Percentiles rank a stretch among this genome's conserved stretches.
phyloP scores from a whole-genome alignment of 441 rosid genomes.

The Lepidium campestre region DNA sequence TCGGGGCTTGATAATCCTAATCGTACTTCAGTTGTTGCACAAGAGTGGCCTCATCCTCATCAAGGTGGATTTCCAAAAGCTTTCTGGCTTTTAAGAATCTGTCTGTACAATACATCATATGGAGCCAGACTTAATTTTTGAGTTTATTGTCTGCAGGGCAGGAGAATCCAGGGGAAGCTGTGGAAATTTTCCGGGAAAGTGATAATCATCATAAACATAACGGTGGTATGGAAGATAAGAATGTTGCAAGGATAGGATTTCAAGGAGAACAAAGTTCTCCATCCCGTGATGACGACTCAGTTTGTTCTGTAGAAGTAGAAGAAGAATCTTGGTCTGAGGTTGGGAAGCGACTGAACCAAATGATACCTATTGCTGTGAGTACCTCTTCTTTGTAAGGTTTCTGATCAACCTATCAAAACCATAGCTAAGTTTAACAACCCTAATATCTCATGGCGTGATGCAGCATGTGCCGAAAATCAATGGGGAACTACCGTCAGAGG shows the following conservation, averaged over 20 bases:
- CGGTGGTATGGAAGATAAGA: slow-evolving; percentile 16
- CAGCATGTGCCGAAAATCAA: slow-evolving; percentile 91
- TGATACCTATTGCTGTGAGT: slow-evolving; percentile 91
- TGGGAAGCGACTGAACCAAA: slow-evolving; percentile 74
- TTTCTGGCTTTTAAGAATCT: not conserved
- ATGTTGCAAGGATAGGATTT: slow-evolving; percentile 16
- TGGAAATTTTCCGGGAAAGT: slow-evolving; percentile 12
- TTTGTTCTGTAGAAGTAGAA: slow-evolving; percentile 35
- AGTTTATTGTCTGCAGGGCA: slow-evolving; percentile 29
- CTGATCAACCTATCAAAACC: not conserved
- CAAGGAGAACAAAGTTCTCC: slow-evolving; percentile 31
- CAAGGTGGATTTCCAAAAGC: slow-evolving; percentile 6
- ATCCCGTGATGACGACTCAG: slow-evolving; percentile 36
- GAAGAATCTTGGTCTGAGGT: slow-evolving; percentile 64
- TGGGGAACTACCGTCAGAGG: slow-evolving; percentile 76
- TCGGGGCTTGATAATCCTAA: slow-evolving; percentile 33
- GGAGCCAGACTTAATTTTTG: not conserved
- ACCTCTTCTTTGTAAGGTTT: not conserved
- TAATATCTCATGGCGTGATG: not conserved
- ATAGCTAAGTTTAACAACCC: not conserved
- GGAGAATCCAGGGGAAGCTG: slow-evolving; percentile 16
- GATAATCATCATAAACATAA: slow-evolving; percentile 3
- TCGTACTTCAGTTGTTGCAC: slow-evolving; percentile 50
- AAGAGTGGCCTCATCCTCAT: slow-evolving; percentile 47
- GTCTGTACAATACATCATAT: not conserved